Base-by-base conservation (phyloP, 495 filamentous ascomycete genomes). In the Aspergillus sclerotiicarbonarius region DNA sequence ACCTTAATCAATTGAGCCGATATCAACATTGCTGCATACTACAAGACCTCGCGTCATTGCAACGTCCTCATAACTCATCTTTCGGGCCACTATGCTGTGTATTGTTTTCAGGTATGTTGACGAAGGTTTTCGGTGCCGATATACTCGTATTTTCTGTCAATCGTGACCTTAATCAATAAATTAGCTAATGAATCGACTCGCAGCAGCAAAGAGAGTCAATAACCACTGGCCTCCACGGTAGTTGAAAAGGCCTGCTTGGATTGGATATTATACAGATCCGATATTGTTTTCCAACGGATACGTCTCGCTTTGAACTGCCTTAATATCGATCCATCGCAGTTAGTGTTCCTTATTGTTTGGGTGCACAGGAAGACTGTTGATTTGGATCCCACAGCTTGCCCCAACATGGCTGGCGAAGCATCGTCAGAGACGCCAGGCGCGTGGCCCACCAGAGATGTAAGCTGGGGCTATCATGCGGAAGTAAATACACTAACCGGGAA, bases 401-500 rank as follows among this genome's bases (percentile, higher is more conserved):
- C 7, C 25, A 46, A 43, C 16, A 68, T 62, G 54, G 46, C 51
- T 6, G 50, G 51, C 9, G 18, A 51, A 13, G 32, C 31, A 15
- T 53, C 58, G 48, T 49, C 57, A 9, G 52, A 48, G 5, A 35
- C 54, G 50, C 9, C 62, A 31, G 66, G 67, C 44, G 64, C 70
- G 68, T 91, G 88, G 88, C 81, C 81, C 2, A 72, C 78, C 33
- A 78, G 78, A 64, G 87, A 91, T 76, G 89, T 91, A 77, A 67
- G 84, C 71, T n/a, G 5, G n/a, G 0, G 33, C 16, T 5, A 19
- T 37, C 3, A 3, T n/a, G 15, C 33, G 18, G 18, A 48, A 16
- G 15, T 0, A 10, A n/a, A 43, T 73, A 41, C 13, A 19, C n/a
- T 30, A 13, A 50, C 16, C 1, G 16, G 18, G 4, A 48, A 44